These are phyloP conservation scores for Trypanosoma vivax DNA, from an alignment of 208 protist genomes.

Conservation along the genomic window DNA sequence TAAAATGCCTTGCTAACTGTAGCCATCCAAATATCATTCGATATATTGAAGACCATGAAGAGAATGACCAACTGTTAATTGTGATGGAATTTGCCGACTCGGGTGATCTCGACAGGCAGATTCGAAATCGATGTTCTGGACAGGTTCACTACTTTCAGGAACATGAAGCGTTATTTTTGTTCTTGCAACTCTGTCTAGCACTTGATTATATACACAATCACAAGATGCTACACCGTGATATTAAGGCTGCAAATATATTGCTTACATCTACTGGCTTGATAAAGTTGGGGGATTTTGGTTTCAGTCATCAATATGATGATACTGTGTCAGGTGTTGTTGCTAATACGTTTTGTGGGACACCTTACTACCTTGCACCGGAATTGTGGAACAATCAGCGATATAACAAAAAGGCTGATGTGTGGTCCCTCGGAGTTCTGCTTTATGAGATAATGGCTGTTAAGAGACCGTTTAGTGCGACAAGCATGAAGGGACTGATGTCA, in stretches of 20 bases:
- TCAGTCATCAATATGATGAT: slow-evolving; percentile 85
- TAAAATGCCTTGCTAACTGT: slow-evolving; percentile 78
- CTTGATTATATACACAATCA: slow-evolving; percentile 86
- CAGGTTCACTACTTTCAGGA: slow-evolving; percentile 73
- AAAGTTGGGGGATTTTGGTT: slow-evolving; percentile 91
- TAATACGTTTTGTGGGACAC: slow-evolving; percentile 71
- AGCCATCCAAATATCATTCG: slow-evolving; percentile 83
- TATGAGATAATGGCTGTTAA: slow-evolving; percentile 81
- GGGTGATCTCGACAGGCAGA: slow-evolving; percentile 76
- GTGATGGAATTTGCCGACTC: slow-evolving; percentile 88
- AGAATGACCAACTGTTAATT: slow-evolving; percentile 75
- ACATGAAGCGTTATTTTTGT: slow-evolving; percentile 81
- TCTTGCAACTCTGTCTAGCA: slow-evolving; percentile 78
- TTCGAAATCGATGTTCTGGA: slow-evolving; percentile 47
- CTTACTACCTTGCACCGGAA: slow-evolving; percentile 85
- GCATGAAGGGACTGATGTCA: slow-evolving; percentile 79
- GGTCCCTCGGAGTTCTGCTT: slow-evolving; percentile 69
- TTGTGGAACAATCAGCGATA: slow-evolving; percentile 86
- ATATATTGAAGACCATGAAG: slow-evolving; percentile 80
- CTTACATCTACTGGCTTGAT: slow-evolving; percentile 82
- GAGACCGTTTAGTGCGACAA: slow-evolving; percentile 67
- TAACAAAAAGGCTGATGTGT: slow-evolving; percentile 84
- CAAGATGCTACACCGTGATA: slow-evolving; percentile 89
- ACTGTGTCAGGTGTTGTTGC: slow-evolving; percentile 83
- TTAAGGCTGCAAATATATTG: slow-evolving; percentile 87